Percentiles rank a stretch among this genome's conserved stretches.
These are phyloP conservation scores for Priceomyces haplophilus DNA, from an alignment of 805 yeast species.

Conservation along the genomic window DNA sequence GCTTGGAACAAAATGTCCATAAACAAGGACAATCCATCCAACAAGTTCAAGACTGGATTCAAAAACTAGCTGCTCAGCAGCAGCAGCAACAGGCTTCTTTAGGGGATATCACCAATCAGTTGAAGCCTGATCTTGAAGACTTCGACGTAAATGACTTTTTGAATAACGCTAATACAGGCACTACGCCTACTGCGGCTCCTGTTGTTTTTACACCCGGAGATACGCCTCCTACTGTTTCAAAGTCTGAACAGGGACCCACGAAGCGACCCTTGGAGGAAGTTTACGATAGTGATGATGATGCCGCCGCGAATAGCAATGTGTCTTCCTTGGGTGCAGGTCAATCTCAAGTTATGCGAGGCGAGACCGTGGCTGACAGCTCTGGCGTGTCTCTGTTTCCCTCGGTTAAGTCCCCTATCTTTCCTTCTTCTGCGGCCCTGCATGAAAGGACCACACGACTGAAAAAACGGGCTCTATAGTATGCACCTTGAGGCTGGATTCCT, in stretches of 20 bases:
- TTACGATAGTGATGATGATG: conserved; percentile 10
- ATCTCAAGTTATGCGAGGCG: not conserved
- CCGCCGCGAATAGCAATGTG: too few species aligned
- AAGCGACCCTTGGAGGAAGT: conserved; percentile 17
- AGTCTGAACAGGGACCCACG: conserved; percentile 2
- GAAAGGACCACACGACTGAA: not conserved
- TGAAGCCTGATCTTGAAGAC: conserved; percentile 19
- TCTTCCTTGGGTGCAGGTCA: too few species aligned
- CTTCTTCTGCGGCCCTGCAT: not conserved
- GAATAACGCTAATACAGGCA: conserved; percentile 9
- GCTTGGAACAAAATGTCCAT: conserved; percentile 45
- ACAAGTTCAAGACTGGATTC: conserved; percentile 58
- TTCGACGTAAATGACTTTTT: conserved; percentile 34
- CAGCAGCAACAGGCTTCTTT: conserved; percentile 14
- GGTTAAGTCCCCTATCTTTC: too few species aligned
- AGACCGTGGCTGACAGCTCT: not conserved
- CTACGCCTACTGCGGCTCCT: conserved; percentile 2
- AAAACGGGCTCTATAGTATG: not conserved
- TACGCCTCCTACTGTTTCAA: conserved; percentile 9
- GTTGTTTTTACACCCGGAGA: conserved; percentile 7
- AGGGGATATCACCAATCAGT: conserved; percentile 10
- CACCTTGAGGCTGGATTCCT: too few species aligned
- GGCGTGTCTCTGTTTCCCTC: too few species aligned
- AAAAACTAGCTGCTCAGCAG: conserved; percentile 28
- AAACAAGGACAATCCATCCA: conserved; percentile 52